Evolutionary conservation across 129 eudicot species (phyloP).

Genomic region (Chrysanthemum seticuspe): DNA sequence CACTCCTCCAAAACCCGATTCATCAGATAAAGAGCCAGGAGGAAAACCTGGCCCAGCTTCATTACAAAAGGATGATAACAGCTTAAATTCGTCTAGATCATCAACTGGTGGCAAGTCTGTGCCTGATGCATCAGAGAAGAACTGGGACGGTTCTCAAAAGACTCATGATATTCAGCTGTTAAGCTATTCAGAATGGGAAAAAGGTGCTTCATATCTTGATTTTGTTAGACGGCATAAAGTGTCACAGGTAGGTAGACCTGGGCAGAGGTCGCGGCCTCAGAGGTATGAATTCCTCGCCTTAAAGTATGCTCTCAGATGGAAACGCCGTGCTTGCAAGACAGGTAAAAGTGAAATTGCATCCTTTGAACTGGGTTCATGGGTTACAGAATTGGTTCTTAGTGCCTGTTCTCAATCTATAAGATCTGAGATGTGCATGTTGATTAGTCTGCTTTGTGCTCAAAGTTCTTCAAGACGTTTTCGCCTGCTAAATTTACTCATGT

Average conservation of each 20-base stretch:
- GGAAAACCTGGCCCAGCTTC: slow-evolving; percentile 46
- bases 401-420: slow-evolving; percentile 99
- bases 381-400: slow-evolving; percentile 92
- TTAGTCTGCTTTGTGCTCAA: slow-evolving; percentile 89
- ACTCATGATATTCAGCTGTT: slow-evolving; percentile 80
- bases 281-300: slow-evolving; percentile 71
- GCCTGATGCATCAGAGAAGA: slow-evolving; percentile 57
- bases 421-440: slow-evolving; percentile 97
- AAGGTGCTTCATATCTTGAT: slow-evolving; percentile 97
- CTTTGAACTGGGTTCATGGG: slow-evolving; percentile 99
- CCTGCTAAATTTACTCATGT: slow-evolving; percentile 77
- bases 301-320: slow-evolving; percentile 95
- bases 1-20: slow-evolving; percentile 95
- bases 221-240: slow-evolving; percentile 97
- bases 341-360: slow-evolving; percentile 62
- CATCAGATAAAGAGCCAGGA: slow-evolving; percentile 65
- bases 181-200: slow-evolving; percentile 97
- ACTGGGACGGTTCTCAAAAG: slow-evolving; percentile 71
- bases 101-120: slow-evolving; percentile 49
- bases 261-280: slow-evolving; percentile 71
- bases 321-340: slow-evolving; percentile 57
- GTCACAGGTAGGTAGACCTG: slow-evolving; percentile 57
- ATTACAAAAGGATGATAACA: slow-evolving; percentile 51
- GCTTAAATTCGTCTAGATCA: slow-evolving; percentile 39
- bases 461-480: slow-evolving; percentile 81